Evolutionary conservation across 352 stramenopile species (phyloP).

Genomic region (Thalassiosira delicatula): DNA sequence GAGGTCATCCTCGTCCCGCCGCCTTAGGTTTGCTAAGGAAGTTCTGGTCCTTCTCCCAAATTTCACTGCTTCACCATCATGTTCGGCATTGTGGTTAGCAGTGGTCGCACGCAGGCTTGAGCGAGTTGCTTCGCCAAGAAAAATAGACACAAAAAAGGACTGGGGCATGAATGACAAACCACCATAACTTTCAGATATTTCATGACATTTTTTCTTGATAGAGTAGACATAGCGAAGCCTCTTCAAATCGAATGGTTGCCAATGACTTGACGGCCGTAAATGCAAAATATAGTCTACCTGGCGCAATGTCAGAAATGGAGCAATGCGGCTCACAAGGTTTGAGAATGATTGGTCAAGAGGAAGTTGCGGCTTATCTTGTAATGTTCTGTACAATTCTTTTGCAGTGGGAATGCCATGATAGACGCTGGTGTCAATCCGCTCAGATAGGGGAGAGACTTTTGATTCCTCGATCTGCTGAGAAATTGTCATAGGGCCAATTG

Average conservation of each 20-base stretch:
- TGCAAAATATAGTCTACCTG: too few relatives aligned
- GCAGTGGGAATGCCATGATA: conserved; percentile 81
- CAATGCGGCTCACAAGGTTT: too few relatives aligned
- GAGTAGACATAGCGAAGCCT: conserved; percentile 84
- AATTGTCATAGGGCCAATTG: conserved; percentile 70
- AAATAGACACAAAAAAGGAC: conserved; percentile 85
- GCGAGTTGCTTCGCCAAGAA: conserved; percentile 83
- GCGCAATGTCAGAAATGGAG: too few relatives aligned
- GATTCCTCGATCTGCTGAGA: conserved; percentile 73
- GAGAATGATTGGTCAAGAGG: too few relatives aligned
- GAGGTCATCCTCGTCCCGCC: conserved; percentile 40
- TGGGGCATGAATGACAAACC: conserved; percentile 84
- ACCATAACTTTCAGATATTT: conserved; percentile 85
- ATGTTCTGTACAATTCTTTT: conserved; percentile 72
- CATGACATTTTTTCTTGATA: conserved; percentile 84
- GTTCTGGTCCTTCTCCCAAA: conserved; percentile 45
- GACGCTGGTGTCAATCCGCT: conserved; percentile 58
- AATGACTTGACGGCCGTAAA: too few relatives aligned
- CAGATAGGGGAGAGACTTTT: conserved; percentile 73
- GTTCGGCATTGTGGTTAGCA: conserved; percentile 9
- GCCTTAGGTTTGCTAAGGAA: conserved; percentile 43
- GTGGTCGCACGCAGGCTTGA: conserved; percentile 64
- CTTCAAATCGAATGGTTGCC: conserved; percentile 84
- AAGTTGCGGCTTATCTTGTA: too few relatives aligned
- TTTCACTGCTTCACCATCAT: conserved; percentile 29